Base-by-base conservation (phyloP, 352 stramenopile genomes). In the Globisporangium uncinulatum region DNA sequence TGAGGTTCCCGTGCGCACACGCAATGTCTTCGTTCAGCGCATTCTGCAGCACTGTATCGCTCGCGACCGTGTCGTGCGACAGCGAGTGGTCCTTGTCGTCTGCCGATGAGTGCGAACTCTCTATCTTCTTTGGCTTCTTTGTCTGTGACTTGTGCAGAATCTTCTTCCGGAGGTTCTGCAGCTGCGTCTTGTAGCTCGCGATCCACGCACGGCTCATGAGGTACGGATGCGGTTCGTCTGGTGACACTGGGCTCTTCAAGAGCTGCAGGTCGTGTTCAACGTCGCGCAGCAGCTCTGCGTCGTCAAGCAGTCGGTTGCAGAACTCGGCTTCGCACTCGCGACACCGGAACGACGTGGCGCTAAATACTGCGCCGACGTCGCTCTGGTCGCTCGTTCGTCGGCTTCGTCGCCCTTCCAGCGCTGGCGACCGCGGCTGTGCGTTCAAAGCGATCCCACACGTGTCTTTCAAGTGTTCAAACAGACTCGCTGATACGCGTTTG, bases 201-300 rank as follows among this genome's bases (percentile, higher is more conserved):
- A 92, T 82, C 81, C 81, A 92, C 9, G 66, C 71, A 1, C 79
- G 74, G 34, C 81, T 92, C 70, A 92, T 82, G 32, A 89, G 64
- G 29, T 70, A 86, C 3, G 68, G 66, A 13, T 62, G 62, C 2
- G 42, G 7, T 10, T 70, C 53, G 9, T 61, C 68, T 49, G 50
- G 61, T 19, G 58, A 46, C 14, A 71, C 61, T 43, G 59, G 65
- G 15, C 63, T 63, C 47, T 81, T 87, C n/a, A 92, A 55, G 9
- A 92, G 43, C n/a, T 57, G 62, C 14, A 85, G 19, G 41, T 89
- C 81, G 9, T 66, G 46, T 4, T 69, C 52, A 5, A 87, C 65
- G 50, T 87, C 67, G 34, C 76, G 74, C 31, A 89, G 57, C 15
- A 73, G 54, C 51, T 83, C 67, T 0, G 73, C 73, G 36, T 92